These are phyloP conservation scores for Pichia gijzeniarum DNA, from an alignment of 805 yeast genomes.

Conservation along the genomic window DNA sequence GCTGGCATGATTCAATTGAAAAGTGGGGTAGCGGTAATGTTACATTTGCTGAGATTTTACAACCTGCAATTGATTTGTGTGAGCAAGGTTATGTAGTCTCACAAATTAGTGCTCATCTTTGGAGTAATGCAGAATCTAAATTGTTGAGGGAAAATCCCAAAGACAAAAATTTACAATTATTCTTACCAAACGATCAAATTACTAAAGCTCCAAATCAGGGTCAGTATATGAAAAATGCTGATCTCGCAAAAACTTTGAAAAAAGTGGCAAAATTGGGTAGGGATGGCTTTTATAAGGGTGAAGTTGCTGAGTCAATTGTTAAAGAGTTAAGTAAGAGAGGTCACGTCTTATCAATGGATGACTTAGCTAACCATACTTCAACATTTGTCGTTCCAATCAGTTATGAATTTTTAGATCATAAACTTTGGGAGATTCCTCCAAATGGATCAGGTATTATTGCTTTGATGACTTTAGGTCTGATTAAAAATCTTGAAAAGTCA, in stretches of 20 bases:
- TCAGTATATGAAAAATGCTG: conserved; percentile 45
- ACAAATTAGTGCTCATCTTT: conserved; percentile 46
- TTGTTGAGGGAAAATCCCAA: conserved; percentile 33
- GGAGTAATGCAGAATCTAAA: conserved; percentile 38
- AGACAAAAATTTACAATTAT: conserved; percentile 25
- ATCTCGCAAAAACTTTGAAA: conserved; percentile 47
- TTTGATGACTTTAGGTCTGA: conserved; percentile 59
- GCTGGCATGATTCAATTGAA: conserved; percentile 66
- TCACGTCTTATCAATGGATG: conserved; percentile 51
- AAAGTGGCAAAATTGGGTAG: conserved; percentile 51
- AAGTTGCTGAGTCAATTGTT: conserved; percentile 61
- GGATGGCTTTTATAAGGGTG: conserved; percentile 64
- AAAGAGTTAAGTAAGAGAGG: conserved; percentile 45
- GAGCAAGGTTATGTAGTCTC: conserved; percentile 61
- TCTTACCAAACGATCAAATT: conserved; percentile 30
- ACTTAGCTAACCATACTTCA: conserved; percentile 51
- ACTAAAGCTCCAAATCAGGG: conserved; percentile 50
- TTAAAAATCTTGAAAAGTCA: conserved; percentile 44
- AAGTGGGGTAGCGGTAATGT: conserved; percentile 71
- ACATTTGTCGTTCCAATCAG: conserved; percentile 61
- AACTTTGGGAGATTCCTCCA: conserved; percentile 79
- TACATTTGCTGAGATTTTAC: conserved; percentile 47
- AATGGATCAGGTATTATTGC: conserved; percentile 80
- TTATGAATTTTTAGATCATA: conserved; percentile 44
- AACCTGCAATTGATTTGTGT: conserved; percentile 65